These are phyloP conservation scores for Xylaria longipes DNA, from an alignment of 495 filamentous ascomycete genomes.

Conservation along the genomic window DNA sequence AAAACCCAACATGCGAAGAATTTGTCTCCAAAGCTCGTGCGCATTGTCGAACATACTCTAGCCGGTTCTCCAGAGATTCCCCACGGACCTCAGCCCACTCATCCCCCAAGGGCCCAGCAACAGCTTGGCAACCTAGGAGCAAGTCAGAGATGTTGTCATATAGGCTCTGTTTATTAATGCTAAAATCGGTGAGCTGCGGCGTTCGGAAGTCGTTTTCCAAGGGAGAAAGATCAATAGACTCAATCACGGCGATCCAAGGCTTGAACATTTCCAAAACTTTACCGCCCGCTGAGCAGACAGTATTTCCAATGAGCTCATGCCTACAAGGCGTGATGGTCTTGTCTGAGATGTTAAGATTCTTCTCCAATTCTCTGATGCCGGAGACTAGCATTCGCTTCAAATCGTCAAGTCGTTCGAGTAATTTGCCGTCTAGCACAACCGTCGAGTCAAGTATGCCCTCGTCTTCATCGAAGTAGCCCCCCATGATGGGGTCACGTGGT, in stretches of 20 bases:
- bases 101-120: constrained; percentile 87
- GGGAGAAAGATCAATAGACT: constrained; percentile 83
- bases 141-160: constrained; percentile 94
- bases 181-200: constrained; percentile 86
- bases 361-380: constrained; percentile 83
- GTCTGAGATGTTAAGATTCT: constrained; percentile 74
- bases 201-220: constrained; percentile 78
- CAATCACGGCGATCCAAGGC: constrained; percentile 84
- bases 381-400: constrained; percentile 79
- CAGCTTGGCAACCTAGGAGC: constrained; percentile 81
- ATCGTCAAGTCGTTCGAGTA: constrained; percentile 85
- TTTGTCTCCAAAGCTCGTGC: constrained; percentile 82
- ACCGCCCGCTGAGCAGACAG: constrained; percentile 72
- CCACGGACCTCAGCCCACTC: constrained; percentile 95
- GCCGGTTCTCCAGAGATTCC: constrained; percentile 85
- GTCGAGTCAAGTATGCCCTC: constrained; percentile 77
- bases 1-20: constrained; percentile 86
- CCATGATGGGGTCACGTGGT: constrained; percentile 67
- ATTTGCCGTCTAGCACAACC: constrained; percentile 70
- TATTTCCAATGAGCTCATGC: constrained; percentile 76
- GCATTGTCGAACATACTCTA: constrained; percentile 77
- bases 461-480: constrained; percentile 85
- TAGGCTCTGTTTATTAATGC: constrained; percentile 84
- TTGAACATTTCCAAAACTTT: constrained; percentile 85
- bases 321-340: constrained; percentile 75